These are phyloP conservation scores for Starmerella kuoi DNA, from an alignment of 805 yeast genomes.

Conservation along the genomic window DNA sequence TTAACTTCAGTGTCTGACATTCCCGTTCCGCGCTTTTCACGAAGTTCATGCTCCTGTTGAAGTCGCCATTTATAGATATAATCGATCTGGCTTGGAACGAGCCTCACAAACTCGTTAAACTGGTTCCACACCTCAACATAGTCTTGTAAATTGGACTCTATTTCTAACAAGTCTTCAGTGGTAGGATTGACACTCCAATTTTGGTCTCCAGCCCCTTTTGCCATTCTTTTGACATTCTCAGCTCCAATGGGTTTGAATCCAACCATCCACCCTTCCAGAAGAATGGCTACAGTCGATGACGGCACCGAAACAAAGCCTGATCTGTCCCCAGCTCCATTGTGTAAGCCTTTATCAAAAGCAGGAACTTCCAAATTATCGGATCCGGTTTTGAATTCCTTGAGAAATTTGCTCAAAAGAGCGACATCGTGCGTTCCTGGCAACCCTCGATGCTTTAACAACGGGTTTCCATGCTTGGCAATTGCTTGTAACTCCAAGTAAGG, in stretches of 20 bases:
- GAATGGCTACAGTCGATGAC: constrained; percentile 45
- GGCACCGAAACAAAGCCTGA: constrained; percentile 2
- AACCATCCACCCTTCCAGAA: constrained; percentile 91
- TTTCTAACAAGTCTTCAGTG: constrained; percentile 23
- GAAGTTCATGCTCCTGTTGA: constrained; percentile 56
- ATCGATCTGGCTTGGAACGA: constrained; percentile 46
- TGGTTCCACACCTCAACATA: constrained; percentile 46
- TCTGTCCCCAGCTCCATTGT: constrained; percentile 72
- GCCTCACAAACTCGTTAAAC: constrained; percentile 49
- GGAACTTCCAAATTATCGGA: constrained; percentile 36
- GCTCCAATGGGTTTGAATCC: constrained; percentile 46
- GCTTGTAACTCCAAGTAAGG: constrained; percentile 47
- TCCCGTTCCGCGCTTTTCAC: constrained; percentile 47
- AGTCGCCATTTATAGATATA: constrained; percentile 70
- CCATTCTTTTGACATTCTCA: constrained; percentile 3
- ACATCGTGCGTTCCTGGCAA: constrained; percentile 91
- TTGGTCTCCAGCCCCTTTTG: constrained; percentile 23
- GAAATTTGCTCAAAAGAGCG: constrained; percentile 29
- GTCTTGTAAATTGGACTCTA: constrained; percentile 41
- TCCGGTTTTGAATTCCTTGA: constrained; percentile 29
- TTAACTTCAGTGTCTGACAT: constrained; percentile 66
- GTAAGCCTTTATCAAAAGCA: constrained; percentile 62
- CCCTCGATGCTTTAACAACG: constrained; percentile 65
- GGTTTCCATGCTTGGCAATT: constrained; percentile 38
- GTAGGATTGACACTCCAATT: constrained; percentile 21